Conservation (phyloP, 164 flowering plant species). For the Vitis labrusca region DNA sequence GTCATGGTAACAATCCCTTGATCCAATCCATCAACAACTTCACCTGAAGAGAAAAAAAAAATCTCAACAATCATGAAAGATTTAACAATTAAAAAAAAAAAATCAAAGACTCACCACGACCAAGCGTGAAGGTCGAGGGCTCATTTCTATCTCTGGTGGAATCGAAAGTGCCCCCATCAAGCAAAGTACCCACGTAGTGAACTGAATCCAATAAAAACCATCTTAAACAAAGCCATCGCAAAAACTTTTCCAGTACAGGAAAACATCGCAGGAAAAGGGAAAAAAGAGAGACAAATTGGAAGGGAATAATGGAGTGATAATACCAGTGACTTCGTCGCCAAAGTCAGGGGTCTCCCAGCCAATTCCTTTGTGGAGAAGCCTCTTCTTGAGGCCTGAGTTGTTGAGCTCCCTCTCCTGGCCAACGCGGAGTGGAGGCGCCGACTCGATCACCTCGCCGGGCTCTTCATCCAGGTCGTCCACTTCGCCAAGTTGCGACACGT, state of each 20-base stretch:
- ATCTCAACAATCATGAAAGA: not conserved
- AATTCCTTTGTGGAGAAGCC: slow-evolving; percentile 55
- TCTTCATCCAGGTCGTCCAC: slow-evolving; percentile 59
- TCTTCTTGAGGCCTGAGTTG: slow-evolving; percentile 51
- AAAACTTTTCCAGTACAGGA: not conserved
- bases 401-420: slow-evolving; percentile 66
- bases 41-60: slow-evolving; percentile 23
- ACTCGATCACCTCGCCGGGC: slow-evolving; percentile 70
- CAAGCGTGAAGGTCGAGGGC: slow-evolving; percentile 56
- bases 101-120: slow-evolving; percentile 41
- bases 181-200: slow-evolving; percentile 52
- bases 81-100: not conserved
- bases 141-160: slow-evolving; percentile 47
- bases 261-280: not conserved
- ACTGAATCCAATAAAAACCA: slow-evolving; percentile 35
- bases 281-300: not conserved
- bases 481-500: slow-evolving; percentile 32
- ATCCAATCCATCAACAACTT: slow-evolving; percentile 47
- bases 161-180: slow-evolving; percentile 57
- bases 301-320: too few relatives aligned
- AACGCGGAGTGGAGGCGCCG: slow-evolving; percentile 68
- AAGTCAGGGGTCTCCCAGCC: slow-evolving; percentile 64
- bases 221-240: not conserved
- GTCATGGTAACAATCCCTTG: slow-evolving; percentile 64
- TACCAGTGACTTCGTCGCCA: slow-evolving; percentile 74